Base-by-base conservation (phyloP, 257 asterid species). In the Prunella vulgaris region DNA sequence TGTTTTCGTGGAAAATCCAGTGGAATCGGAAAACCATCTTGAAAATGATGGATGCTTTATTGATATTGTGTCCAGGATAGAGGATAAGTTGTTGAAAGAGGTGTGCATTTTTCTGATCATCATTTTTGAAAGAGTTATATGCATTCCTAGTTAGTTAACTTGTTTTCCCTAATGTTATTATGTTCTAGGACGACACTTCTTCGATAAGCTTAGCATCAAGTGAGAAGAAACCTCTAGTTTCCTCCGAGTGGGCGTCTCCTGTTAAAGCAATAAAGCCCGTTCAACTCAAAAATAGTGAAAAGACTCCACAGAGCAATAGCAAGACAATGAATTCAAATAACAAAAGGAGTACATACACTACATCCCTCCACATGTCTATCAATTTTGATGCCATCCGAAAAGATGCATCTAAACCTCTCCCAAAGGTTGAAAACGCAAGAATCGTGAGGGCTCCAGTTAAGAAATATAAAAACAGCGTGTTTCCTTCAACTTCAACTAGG, bases 331-430 rank as follows among this genome's bases (percentile, higher is more conserved):
- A 64, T 17, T 76, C 78, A 13, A 46, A 37, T 73, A 82, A 75
- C 58, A 85, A 78, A 72, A 81, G 80, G 77, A 77, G 74, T 63
- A 64, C 86, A 38, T 74, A 64, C 71, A 60, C 79, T 22, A 82
- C 81, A 62, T 79, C 97, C 57, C 86, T 84, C 77, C 94, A 85
- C 79, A 76, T 77, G 87, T 79, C 96, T 60, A 78, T 81, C 70
- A 78, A 76, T 46, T 69, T 77, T 28, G 72, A 64, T 28, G 80
- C 71, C 56, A 66, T 78, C 51, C 81, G 30, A 24, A 84, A 81
- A 64, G 60, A 61, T 42, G 32, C 75, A 38, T 79, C 91, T 77
- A 83, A 90, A 5, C 74, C 54, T 70, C 58, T 62, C 27, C 74
- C 69, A 68, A 87, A 84, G 79, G 68, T 67, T 22, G 79, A 70